These are phyloP conservation scores for Leccinum variicolor DNA, from an alignment of 768 basidiomycete genomes.

Conservation along the genomic window DNA sequence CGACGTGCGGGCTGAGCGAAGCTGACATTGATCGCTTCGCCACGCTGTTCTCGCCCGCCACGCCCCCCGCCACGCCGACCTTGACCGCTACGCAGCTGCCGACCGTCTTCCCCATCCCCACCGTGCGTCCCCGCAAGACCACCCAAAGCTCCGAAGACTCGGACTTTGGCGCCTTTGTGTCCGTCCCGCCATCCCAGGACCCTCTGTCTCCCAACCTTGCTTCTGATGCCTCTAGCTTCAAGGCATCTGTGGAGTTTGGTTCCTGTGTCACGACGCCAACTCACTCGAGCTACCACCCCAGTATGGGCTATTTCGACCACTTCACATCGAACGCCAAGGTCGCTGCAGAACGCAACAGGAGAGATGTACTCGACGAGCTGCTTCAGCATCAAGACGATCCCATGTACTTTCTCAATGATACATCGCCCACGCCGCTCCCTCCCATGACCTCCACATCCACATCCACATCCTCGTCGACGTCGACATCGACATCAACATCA, in stretches of 20 bases:
- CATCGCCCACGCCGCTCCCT: conserved; percentile 9
- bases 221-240: not conserved
- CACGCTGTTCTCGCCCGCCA: conserved; percentile 41
- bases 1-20: conserved; percentile 16
- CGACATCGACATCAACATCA: not conserved
- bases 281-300: conserved; percentile 19
- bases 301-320: conserved; percentile 54
- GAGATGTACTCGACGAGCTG: conserved; percentile 59
- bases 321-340: conserved; percentile 57
- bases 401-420: conserved; percentile 50
- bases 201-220: conserved; percentile 27
- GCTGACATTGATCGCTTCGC: conserved; percentile 39
- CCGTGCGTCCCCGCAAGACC: conserved; percentile 8
- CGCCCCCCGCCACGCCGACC: conserved; percentile 27
- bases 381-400: conserved; percentile 69
- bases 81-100: not conserved
- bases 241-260: not conserved
- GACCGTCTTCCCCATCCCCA: not conserved
- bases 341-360: conserved; percentile 49
- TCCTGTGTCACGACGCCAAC: not conserved
- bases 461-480: not conserved
- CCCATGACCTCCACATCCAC: not conserved
- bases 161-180: conserved; percentile 63
- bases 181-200: conserved; percentile 51
- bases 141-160: conserved; percentile 36